These are phyloP conservation scores for Anthracocystis setariae DNA, from an alignment of 1,284 basidiomycete genomes.

Conservation along the genomic window DNA sequence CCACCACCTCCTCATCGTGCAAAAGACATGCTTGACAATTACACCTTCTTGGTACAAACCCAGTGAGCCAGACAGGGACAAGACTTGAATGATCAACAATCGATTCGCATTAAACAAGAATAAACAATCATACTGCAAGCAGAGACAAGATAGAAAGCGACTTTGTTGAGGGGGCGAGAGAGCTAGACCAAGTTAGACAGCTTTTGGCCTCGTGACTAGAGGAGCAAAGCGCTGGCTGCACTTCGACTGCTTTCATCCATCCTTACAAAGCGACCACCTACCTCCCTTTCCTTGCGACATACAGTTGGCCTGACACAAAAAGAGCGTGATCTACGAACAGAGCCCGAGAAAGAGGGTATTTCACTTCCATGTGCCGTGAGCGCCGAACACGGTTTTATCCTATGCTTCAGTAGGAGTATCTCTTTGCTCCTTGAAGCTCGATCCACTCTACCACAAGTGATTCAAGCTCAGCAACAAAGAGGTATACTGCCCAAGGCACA, in stretches of 20 bases:
- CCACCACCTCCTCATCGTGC: too few species aligned
- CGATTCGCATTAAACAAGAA: too few species aligned
- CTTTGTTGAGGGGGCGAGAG: too few species aligned
- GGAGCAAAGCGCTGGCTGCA: slow-evolving; percentile 14
- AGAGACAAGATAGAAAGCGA: slow-evolving; percentile 3
- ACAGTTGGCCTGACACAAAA: neutral
- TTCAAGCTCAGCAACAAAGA: slow-evolving; percentile 10
- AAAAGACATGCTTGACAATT: too few species aligned
- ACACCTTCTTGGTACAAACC: too few species aligned
- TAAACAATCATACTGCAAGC: slow-evolving; percentile 9
- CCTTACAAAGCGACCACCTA: too few species aligned
- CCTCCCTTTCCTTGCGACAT: neutral
- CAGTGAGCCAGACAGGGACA: too few species aligned
- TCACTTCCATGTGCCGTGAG: slow-evolving; percentile 24
- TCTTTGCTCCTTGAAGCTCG: slow-evolving; percentile 1
- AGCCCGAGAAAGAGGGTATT: slow-evolving; percentile 1
- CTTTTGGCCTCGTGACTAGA: slow-evolving; percentile 35
- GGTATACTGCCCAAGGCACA: neutral
- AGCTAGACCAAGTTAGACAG: slow-evolving; percentile 3
- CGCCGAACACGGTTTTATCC: slow-evolving; percentile 8
- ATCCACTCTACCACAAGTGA: slow-evolving; percentile 35
- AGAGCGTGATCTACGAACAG: slow-evolving; percentile 19
- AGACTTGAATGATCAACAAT: too few species aligned
- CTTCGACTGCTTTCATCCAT: neutral
- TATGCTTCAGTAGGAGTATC: neutral